Percentiles rank a stretch among this genome's conserved stretches.
phyloP scores from a whole-genome alignment of 2,329 filamentous ascomycete genomes.

The Trichoderma guizhouense region DNA sequence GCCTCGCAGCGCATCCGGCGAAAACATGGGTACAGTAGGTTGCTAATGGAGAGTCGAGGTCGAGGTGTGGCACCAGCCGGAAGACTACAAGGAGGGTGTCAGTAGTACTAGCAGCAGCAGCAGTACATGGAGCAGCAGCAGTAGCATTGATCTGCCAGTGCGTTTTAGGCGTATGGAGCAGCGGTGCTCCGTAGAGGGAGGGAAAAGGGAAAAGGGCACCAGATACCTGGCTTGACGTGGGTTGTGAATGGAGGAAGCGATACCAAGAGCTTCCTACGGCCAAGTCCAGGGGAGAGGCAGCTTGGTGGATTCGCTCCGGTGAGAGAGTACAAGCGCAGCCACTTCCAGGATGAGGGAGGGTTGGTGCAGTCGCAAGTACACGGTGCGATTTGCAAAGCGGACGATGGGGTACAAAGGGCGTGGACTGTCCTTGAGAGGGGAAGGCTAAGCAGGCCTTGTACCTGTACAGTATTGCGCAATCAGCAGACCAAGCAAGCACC shows the following conservation, averaged over 20 bases:
- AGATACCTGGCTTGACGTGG: not conserved
- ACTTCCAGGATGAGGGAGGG: slow-evolving; percentile 5
- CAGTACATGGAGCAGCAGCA: not conserved
- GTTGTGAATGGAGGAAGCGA: slow-evolving; percentile 10
- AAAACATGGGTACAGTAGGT: slow-evolving; percentile 4
- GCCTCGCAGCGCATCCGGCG: slow-evolving; percentile 6
- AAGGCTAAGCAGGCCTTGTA: slow-evolving; percentile 32
- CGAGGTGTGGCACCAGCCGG: slow-evolving; percentile 12
- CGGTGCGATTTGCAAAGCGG: slow-evolving; percentile 29
- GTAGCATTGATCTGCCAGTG: not conserved
- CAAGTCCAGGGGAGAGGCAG: slow-evolving; percentile 7
- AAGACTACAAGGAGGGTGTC: slow-evolving; percentile 6
- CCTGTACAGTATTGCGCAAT: slow-evolving; percentile 39
- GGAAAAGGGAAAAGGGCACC: not conserved
- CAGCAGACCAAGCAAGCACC: not conserved
- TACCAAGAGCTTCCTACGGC: slow-evolving; percentile 2
- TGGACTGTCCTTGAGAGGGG: slow-evolving; percentile 37
- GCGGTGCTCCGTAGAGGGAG: not conserved
- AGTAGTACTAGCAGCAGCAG: not conserved
- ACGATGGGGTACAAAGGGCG: slow-evolving; percentile 30
- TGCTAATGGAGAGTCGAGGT: not conserved
- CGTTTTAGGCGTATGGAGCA: not conserved
- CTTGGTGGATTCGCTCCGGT: slow-evolving; percentile 3
- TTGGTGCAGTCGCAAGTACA: slow-evolving; percentile 30
- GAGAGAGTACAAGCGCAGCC: slow-evolving; percentile 10